Conservation (phyloP, 768 basidiomycete genomes). For the Podaxis mareebaensis region DNA sequence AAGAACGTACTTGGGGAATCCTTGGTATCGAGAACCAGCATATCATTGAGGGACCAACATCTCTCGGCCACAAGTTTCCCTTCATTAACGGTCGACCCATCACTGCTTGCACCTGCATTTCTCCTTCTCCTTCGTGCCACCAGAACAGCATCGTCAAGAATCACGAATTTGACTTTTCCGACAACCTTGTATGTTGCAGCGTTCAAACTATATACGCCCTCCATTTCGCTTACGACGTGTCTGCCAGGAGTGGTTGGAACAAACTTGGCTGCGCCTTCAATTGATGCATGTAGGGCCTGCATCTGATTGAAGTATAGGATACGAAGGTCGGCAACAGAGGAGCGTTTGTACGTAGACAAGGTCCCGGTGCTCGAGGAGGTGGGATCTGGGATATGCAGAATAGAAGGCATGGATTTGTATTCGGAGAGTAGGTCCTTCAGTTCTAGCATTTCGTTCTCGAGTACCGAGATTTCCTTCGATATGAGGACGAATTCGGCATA, state of each 20-base stretch:
- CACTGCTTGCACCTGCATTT: conserved; percentile 49
- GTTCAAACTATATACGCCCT: conserved; percentile 81
- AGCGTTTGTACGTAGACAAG: conserved; percentile 59
- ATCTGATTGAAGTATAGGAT: conserved; percentile 95
- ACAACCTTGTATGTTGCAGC: conserved; percentile 94
- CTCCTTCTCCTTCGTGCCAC: conserved; percentile 78
- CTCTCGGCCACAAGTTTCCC: conserved; percentile 89
- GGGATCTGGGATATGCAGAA: conserved; percentile 86
- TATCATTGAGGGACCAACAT: conserved; percentile 93
- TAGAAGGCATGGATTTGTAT: conserved; percentile 94
- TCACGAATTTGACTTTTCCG: conserved; percentile 83
- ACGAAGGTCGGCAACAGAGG: conserved; percentile 94
- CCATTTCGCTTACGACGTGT: conserved; percentile 86
- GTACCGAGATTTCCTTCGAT: conserved; percentile 93
- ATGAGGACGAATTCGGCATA: conserved; percentile 97
- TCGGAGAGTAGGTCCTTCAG: conserved; percentile 92
- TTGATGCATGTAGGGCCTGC: conserved; percentile 83
- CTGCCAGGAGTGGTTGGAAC: conserved; percentile 89
- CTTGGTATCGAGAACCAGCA: conserved; percentile 94
- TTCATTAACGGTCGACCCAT: conserved; percentile 49
- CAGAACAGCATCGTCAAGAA: conserved; percentile 89
- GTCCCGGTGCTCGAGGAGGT: conserved; percentile 54
- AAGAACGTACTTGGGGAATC: conserved; percentile 78
- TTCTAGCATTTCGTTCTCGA: conserved; percentile 98
- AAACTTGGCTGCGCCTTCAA: conserved; percentile 95